Conservation (phyloP, 371 early-diverging fungal species). For the Sporodiniella umbellata region DNA sequence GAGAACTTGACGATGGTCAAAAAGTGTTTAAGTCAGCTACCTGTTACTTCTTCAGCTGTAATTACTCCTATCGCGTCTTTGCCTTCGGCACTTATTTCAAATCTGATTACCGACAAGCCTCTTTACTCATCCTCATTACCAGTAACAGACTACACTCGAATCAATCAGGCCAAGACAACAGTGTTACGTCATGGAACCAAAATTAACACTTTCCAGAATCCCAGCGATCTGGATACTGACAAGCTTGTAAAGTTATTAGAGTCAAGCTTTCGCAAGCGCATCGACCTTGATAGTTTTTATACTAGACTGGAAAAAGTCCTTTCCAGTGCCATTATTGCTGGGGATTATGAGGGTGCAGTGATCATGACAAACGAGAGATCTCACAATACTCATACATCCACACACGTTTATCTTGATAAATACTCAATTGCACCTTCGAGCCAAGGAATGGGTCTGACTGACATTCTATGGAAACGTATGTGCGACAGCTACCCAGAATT, state of each 20-base stretch:
- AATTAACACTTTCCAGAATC: conserved; percentile 47
- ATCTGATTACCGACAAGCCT: conserved; percentile 51
- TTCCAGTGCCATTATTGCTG: conserved; percentile 75
- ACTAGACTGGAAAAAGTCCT: conserved; percentile 55
- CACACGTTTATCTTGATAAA: conserved; percentile 80
- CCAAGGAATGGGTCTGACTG: conserved; percentile 92
- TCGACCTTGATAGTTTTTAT: conserved; percentile 61
- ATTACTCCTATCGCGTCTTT: conserved; percentile 40
- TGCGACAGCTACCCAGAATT: conserved; percentile 67
- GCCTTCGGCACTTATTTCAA: conserved; percentile 41
- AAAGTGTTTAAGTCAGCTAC: conserved; percentile 30
- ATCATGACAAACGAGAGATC: conserved; percentile 34
- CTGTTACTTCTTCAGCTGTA: conserved; percentile 42
- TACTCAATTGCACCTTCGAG: conserved; percentile 85
- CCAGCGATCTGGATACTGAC: conserved; percentile 51
- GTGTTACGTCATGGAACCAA: conserved; percentile 77
- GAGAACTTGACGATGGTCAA: conserved; percentile 31
- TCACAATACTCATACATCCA: background rate
- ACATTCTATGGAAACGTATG: conserved; percentile 87
- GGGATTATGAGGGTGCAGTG: conserved; percentile 72
- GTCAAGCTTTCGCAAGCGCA: conserved; percentile 70
- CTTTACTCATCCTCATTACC: conserved; percentile 50
- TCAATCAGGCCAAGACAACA: conserved; percentile 55
- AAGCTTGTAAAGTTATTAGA: conserved; percentile 68
- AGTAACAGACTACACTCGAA: conserved; percentile 16